These are phyloP conservation scores for Debaryomyces hansenii DNA, from an alignment of 805 yeast species.

Conservation along the genomic window DNA sequence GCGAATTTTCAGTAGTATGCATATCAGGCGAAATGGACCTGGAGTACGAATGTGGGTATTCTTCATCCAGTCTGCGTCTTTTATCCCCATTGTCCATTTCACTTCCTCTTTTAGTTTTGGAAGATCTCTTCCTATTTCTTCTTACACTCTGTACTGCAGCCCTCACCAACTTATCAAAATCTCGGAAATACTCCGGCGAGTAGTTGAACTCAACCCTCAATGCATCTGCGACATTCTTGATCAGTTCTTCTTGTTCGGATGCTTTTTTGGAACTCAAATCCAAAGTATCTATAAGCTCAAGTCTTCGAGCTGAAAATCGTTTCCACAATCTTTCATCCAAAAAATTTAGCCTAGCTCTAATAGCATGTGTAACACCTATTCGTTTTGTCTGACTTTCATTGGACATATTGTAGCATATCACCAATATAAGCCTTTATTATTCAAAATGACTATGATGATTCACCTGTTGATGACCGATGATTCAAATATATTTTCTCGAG, in stretches of 20 bases:
- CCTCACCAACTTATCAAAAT: slow-evolving; percentile 85
- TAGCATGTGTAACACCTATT: slow-evolving; percentile 55
- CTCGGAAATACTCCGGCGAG: slow-evolving; percentile 55
- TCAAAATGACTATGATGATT: slow-evolving; percentile 6
- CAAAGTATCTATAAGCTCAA: slow-evolving; percentile 82
- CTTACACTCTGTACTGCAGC: slow-evolving; percentile 94
- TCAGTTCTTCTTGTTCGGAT: slow-evolving; percentile 85
- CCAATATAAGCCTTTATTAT: background rate
- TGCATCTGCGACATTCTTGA: slow-evolving; percentile 73
- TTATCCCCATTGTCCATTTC: background rate
- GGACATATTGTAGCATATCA: slow-evolving; percentile 4
- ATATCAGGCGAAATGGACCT: background rate
- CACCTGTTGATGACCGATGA: background rate
- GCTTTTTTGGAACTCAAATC: slow-evolving; percentile 72
- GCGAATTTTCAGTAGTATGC: background rate
- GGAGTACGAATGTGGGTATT: background rate
- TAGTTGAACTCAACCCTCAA: slow-evolving; percentile 78
- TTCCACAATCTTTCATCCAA: slow-evolving; percentile 85
- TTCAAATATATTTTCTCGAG: too few relatives aligned
- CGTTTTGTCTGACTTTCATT: slow-evolving; percentile 25
- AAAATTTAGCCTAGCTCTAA: slow-evolving; percentile 67
- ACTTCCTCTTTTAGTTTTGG: slow-evolving; percentile 25
- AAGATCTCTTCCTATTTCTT: slow-evolving; percentile 75
- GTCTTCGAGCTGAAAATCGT: slow-evolving; percentile 82
- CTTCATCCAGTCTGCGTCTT: background rate